Evolutionary conservation across 345 rosid species (phyloP), one percentile per base, ranked within the genome.

Genomic region (Xanthoceras sorbifolium): DNA sequence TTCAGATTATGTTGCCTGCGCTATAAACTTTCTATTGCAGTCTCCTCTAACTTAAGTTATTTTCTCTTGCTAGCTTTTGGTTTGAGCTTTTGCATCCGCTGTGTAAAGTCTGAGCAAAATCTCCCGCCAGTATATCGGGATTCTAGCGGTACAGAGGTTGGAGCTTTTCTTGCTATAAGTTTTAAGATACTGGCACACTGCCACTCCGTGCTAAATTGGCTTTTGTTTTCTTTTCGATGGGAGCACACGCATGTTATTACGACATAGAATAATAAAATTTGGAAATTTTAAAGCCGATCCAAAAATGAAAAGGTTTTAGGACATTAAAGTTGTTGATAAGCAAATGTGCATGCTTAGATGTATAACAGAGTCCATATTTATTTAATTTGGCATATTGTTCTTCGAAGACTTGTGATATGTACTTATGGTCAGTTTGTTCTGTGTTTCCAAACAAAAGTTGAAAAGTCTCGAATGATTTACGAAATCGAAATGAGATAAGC

Each of bases 31-130:
- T 28, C 42, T 14, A 22, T 8, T 6, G 7, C 6, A 61, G n/a
- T 57, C 25, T 62, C 14, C 25, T n/a, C 68, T 50, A 18, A 71
- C 46, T 28, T 25, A 0, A 23, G n/a, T 18, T 28, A 38, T 64
- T 14, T 59, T 59, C 22, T 8, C 14, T 20, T 73, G 72, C 62
- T 76, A 77, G 84, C 68, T 26, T 40, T 74, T 69, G 52, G 44
- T 25, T 63, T 5, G 78, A 32, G 76, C 74, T 68, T 54, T 60
- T 62, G 0, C 66, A 52, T n/a, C 22, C 1, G 32, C 28, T 38
- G 40, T 74, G 69, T 52, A 59, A 77, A 70, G 64, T 74, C 62
- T n/a, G 31, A 40, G 67, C 48, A 74, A 74, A 64, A 72, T 50
- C 40, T 77, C 69, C 69, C 12, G 23, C 9, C 15, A 42, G 23